A percentile compares a stretch with the other conserved stretches of the same genome.
These are phyloP conservation scores for Lasiosphaeria miniovina DNA, from an alignment of 495 filamentous ascomycete genomes.

Conservation along the genomic window DNA sequence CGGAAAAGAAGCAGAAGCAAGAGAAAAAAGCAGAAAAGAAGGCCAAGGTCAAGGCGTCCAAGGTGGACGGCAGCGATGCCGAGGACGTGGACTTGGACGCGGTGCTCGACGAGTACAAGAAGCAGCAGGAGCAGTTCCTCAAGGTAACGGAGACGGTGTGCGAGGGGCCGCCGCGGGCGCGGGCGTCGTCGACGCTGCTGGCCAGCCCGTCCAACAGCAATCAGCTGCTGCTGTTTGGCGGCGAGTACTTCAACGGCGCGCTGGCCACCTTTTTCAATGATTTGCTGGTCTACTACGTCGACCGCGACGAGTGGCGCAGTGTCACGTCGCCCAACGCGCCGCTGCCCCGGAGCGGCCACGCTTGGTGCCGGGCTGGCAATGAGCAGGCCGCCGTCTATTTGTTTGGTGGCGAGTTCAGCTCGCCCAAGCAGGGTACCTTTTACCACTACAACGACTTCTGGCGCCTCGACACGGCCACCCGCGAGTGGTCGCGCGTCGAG, in stretches of 20 bases:
- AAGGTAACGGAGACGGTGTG: constrained; percentile 82
- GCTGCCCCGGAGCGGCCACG: constrained; percentile 85
- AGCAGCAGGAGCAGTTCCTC: constrained; percentile 82
- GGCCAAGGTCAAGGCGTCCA: constrained; percentile 49
- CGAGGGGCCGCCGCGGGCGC: constrained; percentile 69
- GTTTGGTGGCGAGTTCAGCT: constrained; percentile 73
- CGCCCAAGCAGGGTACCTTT: constrained; percentile 94
- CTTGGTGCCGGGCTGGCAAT: constrained; percentile 86
- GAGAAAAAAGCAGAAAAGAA: constrained; percentile 64
- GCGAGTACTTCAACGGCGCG: constrained; percentile 65
- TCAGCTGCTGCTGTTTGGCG: constrained; percentile 90
- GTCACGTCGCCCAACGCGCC: constrained; percentile 90
- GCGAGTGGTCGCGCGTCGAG: constrained; percentile 90
- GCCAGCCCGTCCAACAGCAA: constrained; percentile 80
- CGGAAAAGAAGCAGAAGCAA: constrained; percentile 64
- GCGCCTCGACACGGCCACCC: constrained; percentile 73
- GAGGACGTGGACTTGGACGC: constrained; percentile 94
- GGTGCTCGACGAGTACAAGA: constrained; percentile 88
- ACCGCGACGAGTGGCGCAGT: constrained; percentile 80
- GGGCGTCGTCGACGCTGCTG: constrained; percentile 74
- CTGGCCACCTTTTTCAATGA: constrained; percentile 65
- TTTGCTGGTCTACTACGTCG: constrained; percentile 85
- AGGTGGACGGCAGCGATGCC: constrained; percentile 66
- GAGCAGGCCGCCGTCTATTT: constrained; percentile 76
- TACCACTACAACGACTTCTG: constrained; percentile 99